A percentile compares a stretch with the other conserved stretches of the same genome.
These are phyloP conservation scores for Sequoia sempervirens DNA, from an alignment of 75 land plant species.

Conservation along the genomic window DNA sequence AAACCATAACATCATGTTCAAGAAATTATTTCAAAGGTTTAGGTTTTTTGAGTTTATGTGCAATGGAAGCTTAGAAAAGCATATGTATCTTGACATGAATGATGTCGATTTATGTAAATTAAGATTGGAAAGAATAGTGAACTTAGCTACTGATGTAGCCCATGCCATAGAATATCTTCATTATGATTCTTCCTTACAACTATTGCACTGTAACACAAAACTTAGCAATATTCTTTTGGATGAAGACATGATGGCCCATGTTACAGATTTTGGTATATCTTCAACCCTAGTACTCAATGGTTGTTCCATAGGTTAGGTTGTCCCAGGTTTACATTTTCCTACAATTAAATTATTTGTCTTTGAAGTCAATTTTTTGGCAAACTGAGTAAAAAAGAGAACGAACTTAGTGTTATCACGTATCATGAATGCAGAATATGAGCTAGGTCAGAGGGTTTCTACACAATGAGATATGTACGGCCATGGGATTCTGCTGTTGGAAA, in stretches of 20 bases:
- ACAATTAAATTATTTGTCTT: too few relatives aligned
- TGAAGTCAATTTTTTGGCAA: too few relatives aligned
- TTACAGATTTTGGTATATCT: not conserved
- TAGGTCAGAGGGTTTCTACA: not conserved
- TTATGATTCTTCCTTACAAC: not conserved
- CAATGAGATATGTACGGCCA: not conserved
- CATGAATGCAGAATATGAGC: too few relatives aligned
- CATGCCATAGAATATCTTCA: not conserved
- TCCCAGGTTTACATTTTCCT: too few relatives aligned
- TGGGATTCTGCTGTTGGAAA: not conserved
- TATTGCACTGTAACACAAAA: slow-evolving; percentile 2
- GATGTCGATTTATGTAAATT: not conserved
- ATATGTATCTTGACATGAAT: not conserved
- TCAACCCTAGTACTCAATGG: not conserved
- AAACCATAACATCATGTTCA: not conserved
- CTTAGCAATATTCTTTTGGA: slow-evolving; percentile 9
- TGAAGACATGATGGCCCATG: slow-evolving; percentile 2
- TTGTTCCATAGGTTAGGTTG: not conserved
- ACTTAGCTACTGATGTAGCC: not conserved
- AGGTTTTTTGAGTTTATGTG: not conserved
- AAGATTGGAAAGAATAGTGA: not conserved
- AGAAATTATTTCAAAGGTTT: not conserved
- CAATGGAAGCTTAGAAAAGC: slow-evolving; percentile 1
- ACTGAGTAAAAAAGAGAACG: too few relatives aligned
- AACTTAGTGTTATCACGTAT: too few relatives aligned